Evolutionary conservation across 208 protist genomes (phyloP).

Genomic region (Trypanosoma conorhini): DNA sequence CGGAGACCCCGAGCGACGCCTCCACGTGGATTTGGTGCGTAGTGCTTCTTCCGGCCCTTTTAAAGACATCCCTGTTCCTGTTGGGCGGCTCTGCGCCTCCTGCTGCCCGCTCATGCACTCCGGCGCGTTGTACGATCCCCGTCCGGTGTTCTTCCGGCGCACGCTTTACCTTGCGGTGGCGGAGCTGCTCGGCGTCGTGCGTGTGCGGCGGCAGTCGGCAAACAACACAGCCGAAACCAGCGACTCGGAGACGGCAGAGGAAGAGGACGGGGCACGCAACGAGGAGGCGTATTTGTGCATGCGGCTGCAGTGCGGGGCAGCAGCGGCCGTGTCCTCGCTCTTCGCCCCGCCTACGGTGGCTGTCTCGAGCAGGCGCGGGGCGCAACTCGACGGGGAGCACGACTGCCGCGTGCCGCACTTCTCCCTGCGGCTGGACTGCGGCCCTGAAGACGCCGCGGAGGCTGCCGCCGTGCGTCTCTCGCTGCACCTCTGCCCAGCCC

Average conservation of each 20-base stretch:
- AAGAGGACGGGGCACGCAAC: not conserved
- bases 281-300: conserved; percentile 7
- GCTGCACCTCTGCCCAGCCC: not conserved
- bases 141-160: conserved; percentile 15
- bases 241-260: not conserved
- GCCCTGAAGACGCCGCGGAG: not conserved
- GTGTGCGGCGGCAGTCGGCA: not conserved
- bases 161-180: conserved; percentile 7
- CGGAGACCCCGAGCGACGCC: not conserved
- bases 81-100: conserved; percentile 13
- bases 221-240: not conserved
- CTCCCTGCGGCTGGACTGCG: not conserved
- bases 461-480: conserved; percentile 3
- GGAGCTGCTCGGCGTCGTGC: conserved; percentile 19
- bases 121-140: conserved; percentile 16
- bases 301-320: conserved; percentile 8
- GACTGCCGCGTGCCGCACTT: not conserved
- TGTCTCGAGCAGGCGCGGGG: not conserved
- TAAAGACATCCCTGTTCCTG: conserved; percentile 5
- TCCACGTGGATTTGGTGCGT: conserved; percentile 4
- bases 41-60: not conserved
- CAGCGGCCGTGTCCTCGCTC: not conserved
- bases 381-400: not conserved
- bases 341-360: conserved; percentile 5
- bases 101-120: conserved; percentile 5